Evolutionary conservation across 257 asterid species (phyloP).

Genomic region (Solanum pinnatisectum): DNA sequence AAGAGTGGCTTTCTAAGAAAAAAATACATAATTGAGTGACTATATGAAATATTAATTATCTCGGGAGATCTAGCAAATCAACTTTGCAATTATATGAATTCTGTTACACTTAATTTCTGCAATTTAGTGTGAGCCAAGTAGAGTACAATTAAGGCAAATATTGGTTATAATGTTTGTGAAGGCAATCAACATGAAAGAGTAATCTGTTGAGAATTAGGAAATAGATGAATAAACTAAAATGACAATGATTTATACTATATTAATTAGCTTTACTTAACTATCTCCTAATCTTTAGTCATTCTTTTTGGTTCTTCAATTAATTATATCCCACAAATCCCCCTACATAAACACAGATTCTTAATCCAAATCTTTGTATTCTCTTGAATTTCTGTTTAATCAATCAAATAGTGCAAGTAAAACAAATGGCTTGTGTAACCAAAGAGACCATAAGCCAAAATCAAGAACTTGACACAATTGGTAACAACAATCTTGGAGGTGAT

Average conservation of each 20-base stretch:
- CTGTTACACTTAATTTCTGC: not conserved
- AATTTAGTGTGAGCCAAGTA: not conserved
- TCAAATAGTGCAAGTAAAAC: not conserved
- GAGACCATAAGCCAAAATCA: not conserved
- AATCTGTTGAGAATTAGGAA: constrained; percentile 72
- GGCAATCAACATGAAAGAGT: constrained; percentile 61
- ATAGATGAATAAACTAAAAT: constrained; percentile 9
- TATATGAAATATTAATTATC: no score
- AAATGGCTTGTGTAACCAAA: constrained; percentile 31
- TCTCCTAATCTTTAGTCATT: constrained; percentile 54
- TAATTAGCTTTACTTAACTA: constrained; percentile 44
- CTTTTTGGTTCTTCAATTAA: constrained; percentile 15
- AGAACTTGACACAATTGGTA: not conserved
- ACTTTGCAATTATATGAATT: not conserved
- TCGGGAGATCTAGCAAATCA: not conserved
- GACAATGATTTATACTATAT: constrained; percentile 3
- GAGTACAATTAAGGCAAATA: not conserved
- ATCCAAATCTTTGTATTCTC: not conserved
- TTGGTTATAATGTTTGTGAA: constrained; percentile 31
- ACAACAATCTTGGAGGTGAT: not conserved
- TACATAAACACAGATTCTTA: constrained; percentile 23
- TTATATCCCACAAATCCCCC: constrained; percentile 8
- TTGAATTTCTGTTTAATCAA: not conserved
- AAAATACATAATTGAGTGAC: no score
- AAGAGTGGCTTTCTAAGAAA: not conserved